These are phyloP conservation scores for Hypoxylon sp. DNA, from an alignment of 2,329 filamentous ascomycete genomes.

Conservation along the genomic window DNA sequence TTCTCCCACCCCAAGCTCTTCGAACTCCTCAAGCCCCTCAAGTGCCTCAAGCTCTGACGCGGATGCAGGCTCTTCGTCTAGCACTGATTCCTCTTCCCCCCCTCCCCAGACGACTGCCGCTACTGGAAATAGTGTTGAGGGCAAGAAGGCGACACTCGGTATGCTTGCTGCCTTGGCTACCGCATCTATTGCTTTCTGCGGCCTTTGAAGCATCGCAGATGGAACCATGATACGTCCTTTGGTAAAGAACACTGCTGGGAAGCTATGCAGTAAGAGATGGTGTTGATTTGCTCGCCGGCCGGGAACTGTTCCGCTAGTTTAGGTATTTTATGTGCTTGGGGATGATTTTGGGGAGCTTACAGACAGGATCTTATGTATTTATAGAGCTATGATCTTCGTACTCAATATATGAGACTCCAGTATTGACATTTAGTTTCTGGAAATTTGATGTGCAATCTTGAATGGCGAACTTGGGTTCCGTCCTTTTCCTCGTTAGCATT, in stretches of 20 bases:
- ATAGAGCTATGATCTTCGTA: too few relatives aligned
- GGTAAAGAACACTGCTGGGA: not conserved
- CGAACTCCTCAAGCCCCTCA: slow-evolving; percentile 13
- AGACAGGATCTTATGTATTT: not conserved
- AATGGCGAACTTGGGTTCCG: not conserved
- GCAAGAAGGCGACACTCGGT: slow-evolving; percentile 11
- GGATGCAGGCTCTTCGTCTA: not conserved
- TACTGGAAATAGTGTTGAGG: slow-evolving; percentile 2
- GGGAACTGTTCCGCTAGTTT: not conserved
- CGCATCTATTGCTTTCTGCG: slow-evolving; percentile 15
- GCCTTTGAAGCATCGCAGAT: not conserved
- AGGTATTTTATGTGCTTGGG: not conserved
- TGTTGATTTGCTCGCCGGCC: not conserved
- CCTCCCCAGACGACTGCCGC: slow-evolving; percentile 2
- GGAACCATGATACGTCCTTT: too few relatives aligned
- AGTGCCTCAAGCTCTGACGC: slow-evolving; percentile 4
- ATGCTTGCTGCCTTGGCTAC: slow-evolving; percentile 24
- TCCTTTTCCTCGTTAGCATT: not conserved
- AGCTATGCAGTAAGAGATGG: not conserved
- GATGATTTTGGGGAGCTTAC: not conserved
- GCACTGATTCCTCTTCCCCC: slow-evolving; percentile 2
- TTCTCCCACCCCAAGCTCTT: slow-evolving; percentile 18
- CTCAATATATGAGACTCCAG: not conserved
- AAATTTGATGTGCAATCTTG: not conserved
- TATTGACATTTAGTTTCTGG: not conserved